These are phyloP conservation scores for Microbotryum saponariae DNA, from an alignment of 1,284 basidiomycete genomes.

Conservation along the genomic window DNA sequence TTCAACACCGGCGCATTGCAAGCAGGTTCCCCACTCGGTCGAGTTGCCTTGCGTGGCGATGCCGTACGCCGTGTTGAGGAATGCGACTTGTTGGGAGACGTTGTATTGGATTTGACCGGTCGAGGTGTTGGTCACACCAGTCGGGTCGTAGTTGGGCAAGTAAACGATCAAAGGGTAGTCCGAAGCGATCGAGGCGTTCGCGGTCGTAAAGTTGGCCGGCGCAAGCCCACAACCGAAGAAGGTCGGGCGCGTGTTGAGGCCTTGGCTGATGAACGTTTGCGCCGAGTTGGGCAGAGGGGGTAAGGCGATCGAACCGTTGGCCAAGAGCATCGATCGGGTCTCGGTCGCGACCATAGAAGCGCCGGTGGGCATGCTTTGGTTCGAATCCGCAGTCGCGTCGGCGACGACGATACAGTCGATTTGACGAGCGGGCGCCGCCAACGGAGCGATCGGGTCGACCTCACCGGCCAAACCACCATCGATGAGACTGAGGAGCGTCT, in stretches of 20 bases:
- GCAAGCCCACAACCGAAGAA: constrained; percentile 63
- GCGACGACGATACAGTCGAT: constrained; percentile 61
- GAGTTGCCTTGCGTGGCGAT: constrained; percentile 19
- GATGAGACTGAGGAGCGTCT: constrained; percentile 42
- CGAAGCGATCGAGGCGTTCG: constrained; percentile 6
- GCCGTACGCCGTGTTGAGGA: constrained; percentile 21
- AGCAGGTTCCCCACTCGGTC: constrained; percentile 41
- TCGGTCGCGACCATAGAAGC: constrained; percentile 42
- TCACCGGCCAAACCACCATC: constrained; percentile 46
- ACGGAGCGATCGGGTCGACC: constrained; percentile 53
- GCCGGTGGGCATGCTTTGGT: constrained; percentile 56
- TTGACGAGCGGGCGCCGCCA: constrained; percentile 55
- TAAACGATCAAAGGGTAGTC: constrained; percentile 7
- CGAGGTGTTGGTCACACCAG: constrained; percentile 34
- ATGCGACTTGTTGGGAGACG: constrained; percentile 10
- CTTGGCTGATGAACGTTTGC: constrained; percentile 50
- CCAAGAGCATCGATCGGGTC: constrained; percentile 19
- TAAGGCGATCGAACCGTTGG: background rate
- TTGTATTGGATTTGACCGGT: constrained; percentile 43
- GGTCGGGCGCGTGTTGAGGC: constrained; percentile 58
- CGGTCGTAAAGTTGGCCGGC: constrained; percentile 38
- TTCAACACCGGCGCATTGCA: constrained; percentile 44
- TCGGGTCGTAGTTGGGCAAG: constrained; percentile 28
- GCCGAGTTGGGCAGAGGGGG: constrained; percentile 22
- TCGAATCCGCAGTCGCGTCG: constrained; percentile 53